A percentile compares a stretch with the other conserved stretches of the same genome.
Evolutionary conservation across 1,139 yeast species (phyloP).

Genomic region (Taphrina sp.): DNA sequence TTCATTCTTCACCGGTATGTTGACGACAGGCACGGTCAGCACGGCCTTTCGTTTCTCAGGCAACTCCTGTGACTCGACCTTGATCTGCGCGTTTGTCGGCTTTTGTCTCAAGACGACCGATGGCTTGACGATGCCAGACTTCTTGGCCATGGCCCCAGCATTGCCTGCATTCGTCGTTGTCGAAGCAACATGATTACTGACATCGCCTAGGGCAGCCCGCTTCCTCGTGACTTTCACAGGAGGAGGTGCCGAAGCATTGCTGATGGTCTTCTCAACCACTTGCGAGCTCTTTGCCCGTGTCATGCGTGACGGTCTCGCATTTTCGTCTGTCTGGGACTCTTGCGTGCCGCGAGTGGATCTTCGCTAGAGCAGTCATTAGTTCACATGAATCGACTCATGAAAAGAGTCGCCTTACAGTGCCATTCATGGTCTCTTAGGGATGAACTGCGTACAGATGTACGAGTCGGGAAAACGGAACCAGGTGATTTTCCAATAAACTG

Average conservation of each 20-base stretch:
- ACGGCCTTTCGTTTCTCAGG: slow-evolving; percentile 22
- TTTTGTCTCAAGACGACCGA: slow-evolving; percentile 8
- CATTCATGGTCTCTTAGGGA: slow-evolving; percentile 1
- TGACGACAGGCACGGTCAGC: slow-evolving; percentile 1
- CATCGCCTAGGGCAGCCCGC: slow-evolving; percentile 44
- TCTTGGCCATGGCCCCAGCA: slow-evolving; percentile 12
- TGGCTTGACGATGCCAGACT: slow-evolving; percentile 3
- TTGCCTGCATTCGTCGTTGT: slow-evolving; percentile 10
- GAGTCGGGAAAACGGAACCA: too few relatives aligned
- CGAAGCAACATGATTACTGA: slow-evolving; percentile 40
- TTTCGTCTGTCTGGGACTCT: slow-evolving; percentile 24
- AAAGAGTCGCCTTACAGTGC: slow-evolving; percentile 19
- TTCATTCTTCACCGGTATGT: slow-evolving; percentile 10
- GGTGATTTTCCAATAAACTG: too few relatives aligned
- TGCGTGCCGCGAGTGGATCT: slow-evolving; percentile 23
- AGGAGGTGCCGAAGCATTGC: slow-evolving; percentile 4
- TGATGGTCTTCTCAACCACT: slow-evolving; percentile 1
- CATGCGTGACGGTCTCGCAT: slow-evolving; percentile 30
- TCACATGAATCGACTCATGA: too few relatives aligned
- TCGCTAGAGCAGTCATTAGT: slow-evolving; percentile 24
- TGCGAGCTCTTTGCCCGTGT: slow-evolving; percentile 29
- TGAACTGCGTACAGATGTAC: too few relatives aligned
- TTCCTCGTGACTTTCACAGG: slow-evolving; percentile 37
- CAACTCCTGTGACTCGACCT: neutral
- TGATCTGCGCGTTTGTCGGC: slow-evolving; percentile 2